Percentiles rank a stretch among this genome's conserved stretches.
These are phyloP conservation scores for Scutellaria baicalensis DNA, from an alignment of 257 asterid genomes.

Conservation along the genomic window DNA sequence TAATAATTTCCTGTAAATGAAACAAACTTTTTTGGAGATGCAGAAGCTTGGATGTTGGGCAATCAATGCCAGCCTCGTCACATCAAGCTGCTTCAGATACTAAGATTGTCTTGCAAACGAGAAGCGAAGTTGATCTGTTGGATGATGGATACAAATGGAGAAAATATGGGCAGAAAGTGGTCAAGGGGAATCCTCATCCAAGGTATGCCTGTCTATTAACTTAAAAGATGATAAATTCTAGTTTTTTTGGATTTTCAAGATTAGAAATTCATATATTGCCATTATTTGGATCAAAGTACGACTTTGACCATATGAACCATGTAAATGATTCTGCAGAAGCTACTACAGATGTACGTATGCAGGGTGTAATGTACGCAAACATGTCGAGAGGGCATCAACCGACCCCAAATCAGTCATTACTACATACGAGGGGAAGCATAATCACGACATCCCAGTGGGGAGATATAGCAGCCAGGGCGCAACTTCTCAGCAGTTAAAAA, in stretches of 20 bases:
- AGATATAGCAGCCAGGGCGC: constrained; percentile 24
- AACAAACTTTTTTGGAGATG: constrained; percentile 18
- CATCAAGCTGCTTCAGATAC: constrained; percentile 54
- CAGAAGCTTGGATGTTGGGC: constrained; percentile 48
- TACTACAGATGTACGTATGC: constrained; percentile 79
- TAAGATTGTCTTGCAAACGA: constrained; percentile 77
- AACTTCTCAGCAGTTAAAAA: constrained; percentile 16
- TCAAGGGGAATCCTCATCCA: constrained; percentile 86
- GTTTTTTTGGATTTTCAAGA: neutral
- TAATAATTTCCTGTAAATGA: neutral
- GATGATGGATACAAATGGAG: constrained; percentile 93
- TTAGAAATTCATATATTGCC: no score
- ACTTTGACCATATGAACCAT: no score
- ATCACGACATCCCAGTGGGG: constrained; percentile 63
- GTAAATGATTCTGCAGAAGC: constrained; percentile 44
- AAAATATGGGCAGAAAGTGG: constrained; percentile 93
- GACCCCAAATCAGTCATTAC: constrained; percentile 83
- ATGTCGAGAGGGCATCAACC: constrained; percentile 83
- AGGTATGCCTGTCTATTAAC: constrained; percentile 38
- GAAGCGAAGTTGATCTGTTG: constrained; percentile 87
- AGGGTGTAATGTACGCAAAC: constrained; percentile 93
- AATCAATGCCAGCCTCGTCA: constrained; percentile 31
- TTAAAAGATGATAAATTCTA: neutral
- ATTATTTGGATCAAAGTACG: no score
- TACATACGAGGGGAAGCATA: constrained; percentile 89